phyloP scores from a whole-genome alignment of 2,329 filamentous ascomycete species.

The Diplocarpon mali region DNA sequence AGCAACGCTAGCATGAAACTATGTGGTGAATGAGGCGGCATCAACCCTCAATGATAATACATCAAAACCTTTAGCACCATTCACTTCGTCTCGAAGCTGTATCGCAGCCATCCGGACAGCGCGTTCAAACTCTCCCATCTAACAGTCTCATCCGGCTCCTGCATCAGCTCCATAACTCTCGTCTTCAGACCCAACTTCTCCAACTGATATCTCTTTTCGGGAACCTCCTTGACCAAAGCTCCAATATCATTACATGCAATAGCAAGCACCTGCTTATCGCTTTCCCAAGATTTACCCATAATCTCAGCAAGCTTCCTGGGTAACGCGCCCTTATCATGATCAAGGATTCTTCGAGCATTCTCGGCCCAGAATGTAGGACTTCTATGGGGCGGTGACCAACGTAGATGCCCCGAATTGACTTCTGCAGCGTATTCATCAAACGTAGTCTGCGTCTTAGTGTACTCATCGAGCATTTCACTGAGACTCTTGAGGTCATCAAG shows the following conservation, averaged over 20 bases:
- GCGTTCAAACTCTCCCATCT: constrained; percentile 65
- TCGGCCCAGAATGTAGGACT: constrained; percentile 63
- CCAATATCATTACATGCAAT: constrained; percentile 66
- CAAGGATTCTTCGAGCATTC: constrained; percentile 58
- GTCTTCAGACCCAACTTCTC: constrained; percentile 59
- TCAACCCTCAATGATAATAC: too few species aligned
- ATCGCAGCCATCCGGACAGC: constrained; percentile 64
- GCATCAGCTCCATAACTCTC: constrained; percentile 63
- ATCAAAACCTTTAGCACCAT: neutral
- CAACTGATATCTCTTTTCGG: constrained; percentile 53
- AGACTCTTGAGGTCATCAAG: constrained; percentile 50
- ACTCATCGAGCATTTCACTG: constrained; percentile 53
- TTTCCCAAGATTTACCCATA: constrained; percentile 54
- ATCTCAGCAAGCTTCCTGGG: constrained; percentile 59
- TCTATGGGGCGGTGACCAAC: constrained; percentile 66
- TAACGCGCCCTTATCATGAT: constrained; percentile 53
- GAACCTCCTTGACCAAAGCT: constrained; percentile 58
- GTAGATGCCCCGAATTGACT: constrained; percentile 55
- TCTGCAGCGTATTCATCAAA: constrained; percentile 48
- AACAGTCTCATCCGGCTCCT: constrained; percentile 57
- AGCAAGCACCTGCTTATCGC: constrained; percentile 61
- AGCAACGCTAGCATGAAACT: neutral
- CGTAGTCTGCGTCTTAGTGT: constrained; percentile 50
- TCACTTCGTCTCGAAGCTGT: constrained; percentile 45
- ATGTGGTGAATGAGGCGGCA: too few species aligned